A percentile compares a stretch with the other conserved stretches of the same genome.
phyloP scores from a whole-genome alignment of 306 rosid species.

The Castanospermum australe region DNA sequence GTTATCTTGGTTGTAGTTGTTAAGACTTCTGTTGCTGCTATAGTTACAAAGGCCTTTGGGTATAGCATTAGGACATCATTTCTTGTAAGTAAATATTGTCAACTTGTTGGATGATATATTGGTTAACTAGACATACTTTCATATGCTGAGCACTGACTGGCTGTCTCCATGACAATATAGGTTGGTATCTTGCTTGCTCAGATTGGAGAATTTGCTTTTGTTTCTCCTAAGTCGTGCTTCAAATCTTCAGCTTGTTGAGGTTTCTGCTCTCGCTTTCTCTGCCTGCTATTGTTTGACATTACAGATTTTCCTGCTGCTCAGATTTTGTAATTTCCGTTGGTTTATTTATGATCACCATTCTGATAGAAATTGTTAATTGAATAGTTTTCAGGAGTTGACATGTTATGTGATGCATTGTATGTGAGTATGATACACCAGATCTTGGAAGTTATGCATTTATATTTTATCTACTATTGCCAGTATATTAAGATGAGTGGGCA shows the following conservation, averaged over 20 bases:
- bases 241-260: slow-evolving; percentile 94
- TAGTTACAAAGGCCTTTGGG: slow-evolving; percentile 87
- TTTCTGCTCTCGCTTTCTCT: slow-evolving; percentile 34
- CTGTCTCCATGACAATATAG: slow-evolving; percentile 45
- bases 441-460: neutral
- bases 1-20: slow-evolving; percentile 90
- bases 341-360: neutral
- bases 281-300: neutral
- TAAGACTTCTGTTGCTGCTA: slow-evolving; percentile 77
- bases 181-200: slow-evolving; percentile 95
- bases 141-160: slow-evolving; percentile 7
- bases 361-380: neutral
- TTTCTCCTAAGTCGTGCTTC: slow-evolving; percentile 96
- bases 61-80: slow-evolving; percentile 83
- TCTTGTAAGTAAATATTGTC: slow-evolving; percentile 51
- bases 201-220: slow-evolving; percentile 98
- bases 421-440: slow-evolving; percentile 1
- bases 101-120: slow-evolving; percentile 11
- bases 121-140: neutral
- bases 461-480: neutral
- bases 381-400: neutral
- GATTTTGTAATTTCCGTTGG: slow-evolving; percentile 1
- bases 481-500: neutral
- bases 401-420: slow-evolving; percentile 11
- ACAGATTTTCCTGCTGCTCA: slow-evolving; percentile 13